Evolutionary conservation across 148 eudicot species (phyloP).

Genomic region (Linanthus parryae): DNA sequence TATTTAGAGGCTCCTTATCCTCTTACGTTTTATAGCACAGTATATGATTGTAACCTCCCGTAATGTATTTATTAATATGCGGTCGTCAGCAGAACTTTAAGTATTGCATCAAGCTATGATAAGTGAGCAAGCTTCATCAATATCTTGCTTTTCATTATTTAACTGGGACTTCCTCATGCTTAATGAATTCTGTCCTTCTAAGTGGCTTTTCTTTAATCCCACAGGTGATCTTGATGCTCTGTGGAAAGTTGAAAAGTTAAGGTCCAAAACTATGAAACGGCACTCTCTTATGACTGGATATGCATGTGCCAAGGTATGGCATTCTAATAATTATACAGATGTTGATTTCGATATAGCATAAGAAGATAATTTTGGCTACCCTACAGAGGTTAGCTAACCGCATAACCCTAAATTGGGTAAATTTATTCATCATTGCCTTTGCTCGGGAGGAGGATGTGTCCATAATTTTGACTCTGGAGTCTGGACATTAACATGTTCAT

Average conservation of each 20-base stretch:
- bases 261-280: slow-evolving; percentile 58
- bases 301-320: slow-evolving; percentile 81
- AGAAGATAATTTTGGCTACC: too few species aligned
- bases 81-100: neutral
- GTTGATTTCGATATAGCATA: neutral
- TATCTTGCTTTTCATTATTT: neutral
- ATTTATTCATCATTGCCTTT: too few species aligned
- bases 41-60: too few species aligned
- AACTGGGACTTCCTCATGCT: neutral
- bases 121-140: neutral
- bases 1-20: slow-evolving; percentile 14
- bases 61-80: too few species aligned
- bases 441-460: too few species aligned
- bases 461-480: too few species aligned
- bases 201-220: too few species aligned
- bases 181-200: neutral
- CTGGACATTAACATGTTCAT: too few species aligned
- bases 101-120: neutral
- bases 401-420: too few species aligned
- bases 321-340: neutral
- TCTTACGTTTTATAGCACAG: slow-evolving; percentile 1
- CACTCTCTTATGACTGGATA: slow-evolving; percentile 66
- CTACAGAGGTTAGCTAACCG: too few species aligned
- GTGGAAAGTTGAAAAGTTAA: slow-evolving; percentile 77
- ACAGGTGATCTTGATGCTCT: slow-evolving; percentile 74